Percentiles rank a stretch among this genome's conserved stretches.
Conservation (phyloP, 345 rosid species). For the Eucalyptus urophylla region DNA sequence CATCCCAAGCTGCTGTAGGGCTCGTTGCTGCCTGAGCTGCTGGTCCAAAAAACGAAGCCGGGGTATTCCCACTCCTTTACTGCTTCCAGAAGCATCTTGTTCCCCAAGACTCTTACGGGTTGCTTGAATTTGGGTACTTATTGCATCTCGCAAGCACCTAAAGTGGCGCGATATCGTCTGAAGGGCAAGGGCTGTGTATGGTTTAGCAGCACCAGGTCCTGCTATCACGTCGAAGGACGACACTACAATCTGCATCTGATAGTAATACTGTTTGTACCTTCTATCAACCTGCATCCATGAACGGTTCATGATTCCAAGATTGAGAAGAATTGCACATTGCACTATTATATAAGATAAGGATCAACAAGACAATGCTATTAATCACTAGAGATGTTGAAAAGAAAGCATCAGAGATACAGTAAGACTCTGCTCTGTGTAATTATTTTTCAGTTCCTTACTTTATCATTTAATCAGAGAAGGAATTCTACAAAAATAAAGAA, state of each 20-base stretch:
- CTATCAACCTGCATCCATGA: constrained; percentile 62
- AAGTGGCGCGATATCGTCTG: constrained; percentile 96
- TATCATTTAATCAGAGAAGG: not conserved
- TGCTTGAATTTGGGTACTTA: constrained; percentile 55
- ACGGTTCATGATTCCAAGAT: not conserved
- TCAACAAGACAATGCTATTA: not conserved
- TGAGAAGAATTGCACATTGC: not conserved
- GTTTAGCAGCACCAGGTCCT: constrained; percentile 83
- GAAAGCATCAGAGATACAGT: not conserved
- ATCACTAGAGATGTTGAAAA: not conserved
- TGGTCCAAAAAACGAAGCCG: constrained; percentile 88
- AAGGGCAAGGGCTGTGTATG: constrained; percentile 81
- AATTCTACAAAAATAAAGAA: not conserved
- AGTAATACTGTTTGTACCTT: constrained; percentile 87
- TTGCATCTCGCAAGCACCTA: constrained; percentile 82
- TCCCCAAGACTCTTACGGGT: constrained; percentile 74
- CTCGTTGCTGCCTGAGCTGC: constrained; percentile 88
- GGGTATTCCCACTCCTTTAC: constrained; percentile 61
- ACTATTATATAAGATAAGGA: not conserved
- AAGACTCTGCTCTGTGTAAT: not conserved
- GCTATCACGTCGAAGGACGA: constrained; percentile 88
- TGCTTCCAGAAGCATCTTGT: constrained; percentile 49
- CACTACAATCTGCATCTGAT: constrained; percentile 94
- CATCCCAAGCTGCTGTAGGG: constrained; percentile 87
- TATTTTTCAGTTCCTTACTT: not conserved